Evolutionary conservation across 106 monocot genomes (phyloP).

Genomic region (Amphibolis antarctica): DNA sequence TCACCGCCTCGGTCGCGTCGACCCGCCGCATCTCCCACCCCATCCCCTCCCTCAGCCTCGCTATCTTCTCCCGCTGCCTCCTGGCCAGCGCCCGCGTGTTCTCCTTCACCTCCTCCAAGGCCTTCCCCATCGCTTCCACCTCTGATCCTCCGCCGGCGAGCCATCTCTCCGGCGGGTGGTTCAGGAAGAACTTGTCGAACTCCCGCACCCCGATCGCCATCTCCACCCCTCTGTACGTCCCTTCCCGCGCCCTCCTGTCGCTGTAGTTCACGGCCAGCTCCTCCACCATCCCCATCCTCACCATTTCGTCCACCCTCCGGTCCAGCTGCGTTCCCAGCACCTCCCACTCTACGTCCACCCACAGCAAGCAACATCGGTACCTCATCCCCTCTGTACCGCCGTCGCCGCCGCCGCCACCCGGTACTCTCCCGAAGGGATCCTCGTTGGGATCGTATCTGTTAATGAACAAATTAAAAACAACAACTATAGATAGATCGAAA

Average conservation of each 20-base stretch:
- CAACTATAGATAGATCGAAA: not conserved
- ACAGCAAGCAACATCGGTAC: conserved; percentile 54
- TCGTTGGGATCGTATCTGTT: not conserved
- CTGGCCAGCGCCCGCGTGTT: conserved; percentile 76
- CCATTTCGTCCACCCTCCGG: conserved; percentile 80
- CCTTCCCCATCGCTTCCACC: not conserved
- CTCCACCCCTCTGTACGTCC: conserved; percentile 35
- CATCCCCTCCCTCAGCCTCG: conserved; percentile 24
- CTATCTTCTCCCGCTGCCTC: conserved; percentile 68
- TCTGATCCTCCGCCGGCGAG: not conserved
- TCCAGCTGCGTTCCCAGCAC: conserved; percentile 60
- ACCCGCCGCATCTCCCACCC: conserved; percentile 47
- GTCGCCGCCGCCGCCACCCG: not conserved
- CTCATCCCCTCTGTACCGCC: not conserved
- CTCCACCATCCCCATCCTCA: conserved; percentile 64
- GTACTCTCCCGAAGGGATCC: not conserved
- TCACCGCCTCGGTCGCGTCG: conserved; percentile 48
- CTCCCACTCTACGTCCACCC: conserved; percentile 63
- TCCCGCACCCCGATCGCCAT: conserved; percentile 86
- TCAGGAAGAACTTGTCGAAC: conserved; percentile 39
- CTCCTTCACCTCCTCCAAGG: conserved; percentile 44
- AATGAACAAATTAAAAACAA: not conserved
- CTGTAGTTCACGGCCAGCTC: conserved; percentile 59
- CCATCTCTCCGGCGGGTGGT: conserved; percentile 2
- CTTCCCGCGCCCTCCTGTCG: conserved; percentile 10